Base-by-base conservation (phyloP, 306 rosid genomes). In the Casuarina glauca region DNA sequence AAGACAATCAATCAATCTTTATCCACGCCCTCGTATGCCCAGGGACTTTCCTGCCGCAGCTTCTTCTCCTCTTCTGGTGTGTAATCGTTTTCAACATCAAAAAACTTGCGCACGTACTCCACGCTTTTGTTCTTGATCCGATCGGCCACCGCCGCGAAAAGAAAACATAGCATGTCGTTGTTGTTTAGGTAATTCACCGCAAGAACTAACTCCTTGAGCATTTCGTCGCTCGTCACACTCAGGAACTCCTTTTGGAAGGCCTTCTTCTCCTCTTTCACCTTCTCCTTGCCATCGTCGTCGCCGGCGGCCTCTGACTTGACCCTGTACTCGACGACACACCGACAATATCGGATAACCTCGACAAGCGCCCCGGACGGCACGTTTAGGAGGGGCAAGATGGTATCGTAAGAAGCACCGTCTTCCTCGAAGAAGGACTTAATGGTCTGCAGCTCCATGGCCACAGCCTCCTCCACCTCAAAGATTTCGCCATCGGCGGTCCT, bases 11-110 rank as follows among this genome's bases (percentile, higher is more conserved):
- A 44, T 83, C 83, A 63, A 63, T 86, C 90, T 0, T 55, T 72
- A 41, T 82, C 82, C 16, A 84, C 76, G 16, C 83, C 83, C 12
- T 49, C 72, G 38, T 78, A 83, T 0, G 91, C 82, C 89, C 87
- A 88, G 0, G 77, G 72, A 26, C 70, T 5, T 13, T 74, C 45
- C 1, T 45, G 42, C 12, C 81, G 86, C 15, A 70, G 5, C 75
- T 3, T n/a, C 0, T 69, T 77, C 74, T 88, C 89, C 63, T 88
- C 91, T 35, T 81, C 79, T 0, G 74, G 82, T 0, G 86, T 80
- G 15, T 1, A 83, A 76, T 88, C 91, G 44, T 2, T 74, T 5
- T 43, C 83, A 11, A 88, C 13, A 1, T 66, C 84, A 20, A 88
- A 88, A 32, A 54, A 66, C 0, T 55, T 48, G 44, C 86, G 69